Percentiles rank a stretch among this genome's conserved stretches.
Conservation (phyloP, 1,139 yeast species). For the Diutina sp. region DNA sequence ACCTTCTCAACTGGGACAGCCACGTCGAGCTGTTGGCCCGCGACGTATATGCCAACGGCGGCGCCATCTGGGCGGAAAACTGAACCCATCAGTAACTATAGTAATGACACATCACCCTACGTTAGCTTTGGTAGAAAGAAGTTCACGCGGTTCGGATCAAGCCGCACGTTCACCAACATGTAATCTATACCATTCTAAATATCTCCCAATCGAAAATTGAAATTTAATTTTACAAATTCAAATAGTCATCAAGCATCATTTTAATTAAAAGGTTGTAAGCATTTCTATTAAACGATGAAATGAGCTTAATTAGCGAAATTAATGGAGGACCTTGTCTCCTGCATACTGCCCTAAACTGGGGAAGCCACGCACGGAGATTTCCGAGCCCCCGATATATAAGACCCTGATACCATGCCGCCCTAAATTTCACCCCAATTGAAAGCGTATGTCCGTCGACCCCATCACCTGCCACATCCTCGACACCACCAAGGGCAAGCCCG, state of each 20-base stretch:
- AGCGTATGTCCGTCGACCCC: conserved; percentile 22
- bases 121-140: not conserved
- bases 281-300: too few species aligned
- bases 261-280: too few species aligned
- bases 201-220: too few species aligned
- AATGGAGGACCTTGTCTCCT: not conserved
- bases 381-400: not conserved
- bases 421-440: not conserved
- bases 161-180: too few species aligned
- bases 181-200: too few species aligned
- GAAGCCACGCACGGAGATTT: not conserved
- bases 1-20: conserved; percentile 65
- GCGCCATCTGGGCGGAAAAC: conserved; percentile 9
- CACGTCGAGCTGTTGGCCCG: conserved; percentile 58
- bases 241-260: too few species aligned
- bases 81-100: not conserved
- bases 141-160: too few species aligned
- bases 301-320: too few species aligned
- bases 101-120: not conserved
- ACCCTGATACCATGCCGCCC: not conserved
- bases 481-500: conserved; percentile 77
- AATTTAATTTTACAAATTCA: too few species aligned
- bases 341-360: not conserved
- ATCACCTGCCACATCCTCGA: conserved; percentile 84
- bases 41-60: conserved; percentile 32